Base-by-base conservation (phyloP, 2,329 filamentous ascomycete species). In the Monilinia aucupariae region DNA sequence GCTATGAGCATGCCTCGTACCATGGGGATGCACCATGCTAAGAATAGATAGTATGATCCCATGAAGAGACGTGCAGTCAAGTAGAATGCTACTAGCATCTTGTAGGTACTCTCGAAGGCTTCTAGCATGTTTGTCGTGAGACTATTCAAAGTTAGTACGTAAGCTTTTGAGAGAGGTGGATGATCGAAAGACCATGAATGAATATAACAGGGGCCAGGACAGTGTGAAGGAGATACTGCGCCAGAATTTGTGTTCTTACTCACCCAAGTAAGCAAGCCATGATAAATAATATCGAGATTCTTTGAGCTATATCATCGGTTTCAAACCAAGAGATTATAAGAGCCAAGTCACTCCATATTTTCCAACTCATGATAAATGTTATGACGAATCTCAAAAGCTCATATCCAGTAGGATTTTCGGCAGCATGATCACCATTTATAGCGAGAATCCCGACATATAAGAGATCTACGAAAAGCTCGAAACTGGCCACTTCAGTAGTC, bases 381-480 rank as follows among this genome's bases (percentile, higher is more conserved):
- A 86, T 81, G 59, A 78, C 74, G 69, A 87, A 88, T 34, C 80
- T 78, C 25, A 86, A 76, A n/a, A 88, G 74, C 52, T 83, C 79
- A 39, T 78, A 69, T 0, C 81, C 84, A 12, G 78, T 81, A 0
- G 84, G 77, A 59, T 82, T 74, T 68, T 86, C 83, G 15, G 82
- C 79, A 15, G 84, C 81, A 59, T 79, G 80, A 70, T 88, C 85
- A 30, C 84, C 85, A 52, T 85, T 84, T 68, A 85, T 80, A 34
- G 85, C 84, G 55, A 88, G 81, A 64, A 88, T 87, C 22, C 66
- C 67, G 43, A 71, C 77, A 65, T 86, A 86, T 45, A 86, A 77
- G 43, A 87, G 76, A 68, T 87, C 85, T 15, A 86, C 80, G 68
- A 87, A 87, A 1, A 88, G 79, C 71, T 88, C 85, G 69, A 86